phyloP scores from a whole-genome alignment of 495 filamentous ascomycete genomes.

The Trichocladium uniseriatum region DNA sequence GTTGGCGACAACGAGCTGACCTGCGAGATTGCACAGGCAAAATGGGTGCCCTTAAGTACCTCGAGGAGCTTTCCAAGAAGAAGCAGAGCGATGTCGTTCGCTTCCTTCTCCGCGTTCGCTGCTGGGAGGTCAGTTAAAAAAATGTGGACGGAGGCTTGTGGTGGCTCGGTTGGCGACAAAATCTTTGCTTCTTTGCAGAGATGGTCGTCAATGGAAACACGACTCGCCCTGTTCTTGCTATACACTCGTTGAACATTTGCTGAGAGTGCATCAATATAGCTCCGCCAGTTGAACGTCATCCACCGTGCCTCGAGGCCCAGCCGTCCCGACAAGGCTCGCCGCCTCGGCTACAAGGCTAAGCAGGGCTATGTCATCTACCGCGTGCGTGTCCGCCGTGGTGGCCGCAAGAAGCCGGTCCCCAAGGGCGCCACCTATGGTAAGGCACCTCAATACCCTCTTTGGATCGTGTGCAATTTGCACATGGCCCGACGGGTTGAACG shows the following conservation, averaged over 20 bases:
- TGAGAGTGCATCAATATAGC: slow-evolving; percentile 99
- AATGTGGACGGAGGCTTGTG: slow-evolving; percentile 24
- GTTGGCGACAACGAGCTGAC: slow-evolving; percentile 7
- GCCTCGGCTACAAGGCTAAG: slow-evolving; percentile 99
- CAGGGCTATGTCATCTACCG: slow-evolving; percentile 99
- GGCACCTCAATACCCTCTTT: slow-evolving; percentile 22
- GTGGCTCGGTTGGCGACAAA: neutral
- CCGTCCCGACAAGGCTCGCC: slow-evolving; percentile 98
- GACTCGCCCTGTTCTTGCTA: slow-evolving; percentile 52
- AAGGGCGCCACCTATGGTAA: slow-evolving; percentile 99
- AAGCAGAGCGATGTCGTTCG: slow-evolving; percentile 99
- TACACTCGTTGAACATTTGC: slow-evolving; percentile 99
- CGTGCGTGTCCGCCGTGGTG: slow-evolving; percentile 92
- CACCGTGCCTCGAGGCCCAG: slow-evolving; percentile 97
- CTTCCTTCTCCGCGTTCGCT: slow-evolving; percentile 98
- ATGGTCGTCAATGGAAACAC: neutral
- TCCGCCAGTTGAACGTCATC: slow-evolving; percentile 97
- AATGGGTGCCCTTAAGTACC: slow-evolving; percentile 97
- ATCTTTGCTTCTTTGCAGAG: neutral
- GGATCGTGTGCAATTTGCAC: neutral
- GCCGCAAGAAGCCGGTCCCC: slow-evolving; percentile 86
- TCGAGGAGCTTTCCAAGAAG: slow-evolving; percentile 99
- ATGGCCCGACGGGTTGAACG: neutral
- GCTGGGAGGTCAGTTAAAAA: slow-evolving; percentile 94
- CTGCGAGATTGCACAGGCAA: slow-evolving; percentile 29